Base-by-base conservation (phyloP, 345 rosid species). In the Excoecaria cochinchinensis region DNA sequence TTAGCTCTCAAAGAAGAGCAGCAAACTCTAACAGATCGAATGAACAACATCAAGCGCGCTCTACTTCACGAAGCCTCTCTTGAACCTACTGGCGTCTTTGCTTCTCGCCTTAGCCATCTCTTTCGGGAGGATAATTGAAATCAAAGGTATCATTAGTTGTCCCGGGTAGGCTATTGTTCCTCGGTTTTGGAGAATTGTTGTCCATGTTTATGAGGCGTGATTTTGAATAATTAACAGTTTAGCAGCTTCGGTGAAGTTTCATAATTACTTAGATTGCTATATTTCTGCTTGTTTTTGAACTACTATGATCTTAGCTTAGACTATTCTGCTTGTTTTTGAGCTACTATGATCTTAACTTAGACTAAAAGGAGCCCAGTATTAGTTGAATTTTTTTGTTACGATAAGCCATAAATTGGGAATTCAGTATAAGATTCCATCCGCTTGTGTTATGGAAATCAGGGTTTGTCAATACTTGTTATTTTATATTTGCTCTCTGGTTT, bases 51-150 rank as follows among this genome's bases (percentile, higher is more conserved):
- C 82, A 88, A 89, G 88, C 74, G 65, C 40, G 85, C 76, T 47
- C 95, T 95, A 56, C 84, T 85, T 70, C 89, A 79, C 50, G 92
- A 90, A 79, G 98, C 98, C 38, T 90, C 97, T 39, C 85, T 89
- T 67, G 97, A 95, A 24, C 77, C 95, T 52, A 74, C 95, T 39
- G 97, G 95, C 48, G 78, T 72, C 65, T 89, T 91, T 74, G 92
- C 96, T 76, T 74, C 96, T 74, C 92, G 97, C 58, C 91, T 95
- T 48, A 91, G 89, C 74, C 67, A 52, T 15, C 96, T 93, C 66
- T 93, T 95, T 66, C 88, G 87, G 52, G 86, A 83, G 4, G 85
- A 86, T 8, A 39, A 52, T n/a, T 73, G 70, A 76, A 17, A 31
- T 14, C 1, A 17, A 38, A 36, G 16, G 40, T 36, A 25, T 16